A percentile compares a stretch with the other conserved stretches of the same genome.
phyloP scores from a whole-genome alignment of 805 yeast genomes.

The Metschnikowia vanudenii region DNA sequence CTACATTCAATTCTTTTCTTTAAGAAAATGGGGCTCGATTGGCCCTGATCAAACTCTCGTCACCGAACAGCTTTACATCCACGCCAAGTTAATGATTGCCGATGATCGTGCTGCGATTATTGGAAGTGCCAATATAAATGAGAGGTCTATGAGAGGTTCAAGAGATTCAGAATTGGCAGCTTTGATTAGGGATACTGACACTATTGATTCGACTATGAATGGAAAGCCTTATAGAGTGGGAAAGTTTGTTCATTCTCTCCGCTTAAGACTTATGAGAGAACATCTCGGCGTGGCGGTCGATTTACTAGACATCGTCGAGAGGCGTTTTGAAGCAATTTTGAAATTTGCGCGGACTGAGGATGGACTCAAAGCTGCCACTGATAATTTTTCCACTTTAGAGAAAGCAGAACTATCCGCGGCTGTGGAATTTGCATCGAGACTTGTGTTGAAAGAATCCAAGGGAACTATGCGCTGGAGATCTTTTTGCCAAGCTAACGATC shows the following conservation, averaged over 20 bases:
- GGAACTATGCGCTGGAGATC: constrained; percentile 52
- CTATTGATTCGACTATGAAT: constrained; percentile 69
- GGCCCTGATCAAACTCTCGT: constrained; percentile 72
- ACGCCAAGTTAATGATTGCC: constrained; percentile 86
- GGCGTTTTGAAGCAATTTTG: constrained; percentile 56
- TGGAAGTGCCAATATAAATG: constrained; percentile 97
- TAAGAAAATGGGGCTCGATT: constrained; percentile 93
- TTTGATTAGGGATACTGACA: constrained; percentile 77
- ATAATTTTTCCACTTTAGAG: constrained; percentile 34
- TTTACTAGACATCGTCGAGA: constrained; percentile 74
- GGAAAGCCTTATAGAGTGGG: constrained; percentile 81
- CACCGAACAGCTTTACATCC: constrained; percentile 91
- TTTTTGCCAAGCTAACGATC: constrained; percentile 21
- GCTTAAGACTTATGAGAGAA: constrained; percentile 93
- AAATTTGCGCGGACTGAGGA: constrained; percentile 40
- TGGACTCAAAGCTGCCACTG: constrained; percentile 48
- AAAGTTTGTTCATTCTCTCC: constrained; percentile 81
- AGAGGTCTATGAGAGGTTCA: constrained; percentile 90
- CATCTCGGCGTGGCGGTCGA: constrained; percentile 95
- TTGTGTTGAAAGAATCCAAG: constrained; percentile 49
- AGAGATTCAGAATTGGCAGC: constrained; percentile 96
- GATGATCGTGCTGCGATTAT: constrained; percentile 93
- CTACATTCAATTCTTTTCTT: constrained; percentile 85
- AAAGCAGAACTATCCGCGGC: constrained; percentile 53
- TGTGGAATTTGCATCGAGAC: constrained; percentile 74